These are phyloP conservation scores for Curvularia eragrostidis DNA, from an alignment of 2,329 filamentous ascomycete species.

Conservation along the genomic window DNA sequence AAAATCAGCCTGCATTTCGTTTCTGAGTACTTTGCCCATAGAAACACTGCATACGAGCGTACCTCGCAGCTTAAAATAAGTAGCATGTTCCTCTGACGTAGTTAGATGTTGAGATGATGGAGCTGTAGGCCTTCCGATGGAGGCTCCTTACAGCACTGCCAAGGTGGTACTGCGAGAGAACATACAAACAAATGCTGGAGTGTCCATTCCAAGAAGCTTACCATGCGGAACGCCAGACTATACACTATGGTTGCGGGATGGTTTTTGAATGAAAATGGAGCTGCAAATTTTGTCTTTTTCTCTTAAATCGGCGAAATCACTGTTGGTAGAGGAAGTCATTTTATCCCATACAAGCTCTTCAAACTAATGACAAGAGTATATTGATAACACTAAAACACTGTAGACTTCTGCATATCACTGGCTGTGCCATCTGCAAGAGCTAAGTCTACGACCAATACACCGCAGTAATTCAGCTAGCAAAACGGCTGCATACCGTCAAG, in stretches of 20 bases:
- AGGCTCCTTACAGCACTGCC: slow-evolving; percentile 13
- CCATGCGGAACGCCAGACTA: not conserved
- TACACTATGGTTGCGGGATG: not conserved
- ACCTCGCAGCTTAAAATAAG: too few species aligned
- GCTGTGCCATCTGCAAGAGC: too few species aligned
- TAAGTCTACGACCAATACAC: not conserved
- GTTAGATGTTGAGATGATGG: too few species aligned
- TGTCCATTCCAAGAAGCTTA: not conserved
- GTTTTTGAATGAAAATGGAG: slow-evolving; percentile 7
- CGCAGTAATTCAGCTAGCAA: not conserved
- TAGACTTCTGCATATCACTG: not conserved
- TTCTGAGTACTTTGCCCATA: too few species aligned
- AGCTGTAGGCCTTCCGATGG: too few species aligned
- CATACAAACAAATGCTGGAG: slow-evolving; percentile 12
- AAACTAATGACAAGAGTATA: not conserved
- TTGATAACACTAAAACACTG: not conserved
- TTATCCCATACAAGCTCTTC: slow-evolving; percentile 7
- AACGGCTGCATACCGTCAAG: slow-evolving; percentile 5
- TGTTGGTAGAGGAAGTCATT: too few species aligned
- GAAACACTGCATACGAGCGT: too few species aligned
- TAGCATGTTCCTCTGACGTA: too few species aligned
- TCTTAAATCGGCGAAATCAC: too few species aligned
- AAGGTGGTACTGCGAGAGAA: slow-evolving; percentile 5
- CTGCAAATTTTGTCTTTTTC: slow-evolving; percentile 3
- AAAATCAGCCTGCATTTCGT: too few species aligned